A percentile compares a stretch with the other conserved stretches of the same genome.
These are phyloP conservation scores for Capsella rubella DNA, from an alignment of 441 rosid species.

Conservation along the genomic window DNA sequence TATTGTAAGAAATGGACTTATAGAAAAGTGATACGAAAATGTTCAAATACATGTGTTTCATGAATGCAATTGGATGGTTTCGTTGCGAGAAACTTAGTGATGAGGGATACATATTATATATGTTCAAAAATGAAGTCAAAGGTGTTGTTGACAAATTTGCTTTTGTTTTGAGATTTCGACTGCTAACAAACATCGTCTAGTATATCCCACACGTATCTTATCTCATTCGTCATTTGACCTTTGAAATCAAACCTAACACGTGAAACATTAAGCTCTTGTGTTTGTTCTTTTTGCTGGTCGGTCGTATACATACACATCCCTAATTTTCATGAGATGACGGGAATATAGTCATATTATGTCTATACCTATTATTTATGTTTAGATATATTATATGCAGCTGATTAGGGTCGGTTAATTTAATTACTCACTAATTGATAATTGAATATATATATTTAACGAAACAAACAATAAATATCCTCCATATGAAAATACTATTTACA, in stretches of 20 bases:
- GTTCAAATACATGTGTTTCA: constrained; percentile 13
- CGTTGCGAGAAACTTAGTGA: background rate
- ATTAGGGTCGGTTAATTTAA: constrained; percentile 17
- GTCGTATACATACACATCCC: constrained; percentile 22
- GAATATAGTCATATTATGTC: background rate
- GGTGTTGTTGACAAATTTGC: constrained; percentile 32
- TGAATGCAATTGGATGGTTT: background rate
- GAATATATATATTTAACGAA: background rate
- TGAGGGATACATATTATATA: background rate
- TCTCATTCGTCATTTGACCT: constrained; percentile 33
- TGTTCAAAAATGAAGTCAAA: constrained; percentile 22
- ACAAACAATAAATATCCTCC: background rate
- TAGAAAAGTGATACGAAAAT: background rate
- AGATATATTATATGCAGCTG: background rate
- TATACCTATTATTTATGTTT: background rate
- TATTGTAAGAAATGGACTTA: background rate
- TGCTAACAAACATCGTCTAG: constrained; percentile 35
- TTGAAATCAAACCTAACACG: constrained; percentile 45
- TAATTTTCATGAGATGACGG: constrained; percentile 15
- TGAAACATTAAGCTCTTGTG: constrained; percentile 34
- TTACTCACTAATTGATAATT: background rate
- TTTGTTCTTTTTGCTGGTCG: constrained; percentile 35
- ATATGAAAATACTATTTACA: too few species aligned
- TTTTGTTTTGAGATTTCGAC: constrained; percentile 31
- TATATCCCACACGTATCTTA: constrained; percentile 36